Base-by-base conservation (phyloP, 1,284 basidiomycete genomes). In the Farysia itapuensis region DNA sequence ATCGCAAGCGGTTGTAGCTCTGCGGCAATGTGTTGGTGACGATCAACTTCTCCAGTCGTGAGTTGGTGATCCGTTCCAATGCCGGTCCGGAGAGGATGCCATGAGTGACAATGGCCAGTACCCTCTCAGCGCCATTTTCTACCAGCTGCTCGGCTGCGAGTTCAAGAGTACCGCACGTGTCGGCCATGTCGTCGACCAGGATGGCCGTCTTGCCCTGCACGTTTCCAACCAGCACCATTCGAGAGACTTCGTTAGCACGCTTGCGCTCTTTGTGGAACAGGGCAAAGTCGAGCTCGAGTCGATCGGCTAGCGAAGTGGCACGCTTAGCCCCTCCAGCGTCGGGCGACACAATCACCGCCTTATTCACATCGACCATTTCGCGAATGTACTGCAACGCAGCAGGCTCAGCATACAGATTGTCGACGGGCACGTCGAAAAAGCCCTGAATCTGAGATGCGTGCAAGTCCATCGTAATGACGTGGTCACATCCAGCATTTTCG, bases 211-310 rank as follows among this genome's bases (percentile, higher is more conserved):
- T 98, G 78, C 86, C 91, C 71, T 85, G 85, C 60, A 94, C 93
- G 70, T 88, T 85, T 5, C 95, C 95, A 50, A 99, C 95, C 39
- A 99, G 85, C 35, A 98, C 86, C 95, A 99, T 99, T 49, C 95
- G 86, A 39, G 93, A 96, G 16, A 99, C 94, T 73, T 97, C 91
- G 80, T 97, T 98, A 29, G 94, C 95, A 82, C 95, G 97, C 80
- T 97, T 98, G 51, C 95, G 87, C 80, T 99, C 95, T 79, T 99
- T 99, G 85, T 99, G 95, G 83, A 98, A 98, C 46, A 99, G 82
- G 23, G 95, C 95, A 81, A 99, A 98, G 77, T 98, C 95, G 65
- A 97, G 88, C 38, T 94, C 91, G 49, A 98, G 82, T 37, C 91
- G 86, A 79, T 97, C 95, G 14, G 95, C 95, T 65, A 99, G 93